These are phyloP conservation scores for Teratosphaeria zuluensis DNA, from an alignment of 2,329 filamentous ascomycete species.

Conservation along the genomic window DNA sequence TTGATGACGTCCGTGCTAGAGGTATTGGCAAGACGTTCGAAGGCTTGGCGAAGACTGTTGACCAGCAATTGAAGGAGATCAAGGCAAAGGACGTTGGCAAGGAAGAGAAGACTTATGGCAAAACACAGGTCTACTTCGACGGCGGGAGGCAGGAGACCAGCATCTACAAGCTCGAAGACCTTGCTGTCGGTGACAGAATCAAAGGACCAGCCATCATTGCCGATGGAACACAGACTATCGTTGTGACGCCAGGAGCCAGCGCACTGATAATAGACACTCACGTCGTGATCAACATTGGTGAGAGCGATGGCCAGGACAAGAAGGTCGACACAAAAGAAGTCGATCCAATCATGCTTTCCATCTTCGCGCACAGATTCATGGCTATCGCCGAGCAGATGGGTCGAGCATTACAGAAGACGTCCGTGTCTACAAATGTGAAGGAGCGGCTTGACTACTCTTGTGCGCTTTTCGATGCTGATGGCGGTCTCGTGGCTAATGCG, in stretches of 20 bases:
- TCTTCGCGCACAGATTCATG: conserved; percentile 79
- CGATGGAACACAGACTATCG: conserved; percentile 83
- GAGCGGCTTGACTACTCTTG: conserved; percentile 77
- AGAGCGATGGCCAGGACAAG: conserved; percentile 41
- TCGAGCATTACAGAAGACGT: conserved; percentile 66
- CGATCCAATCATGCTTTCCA: conserved; percentile 66
- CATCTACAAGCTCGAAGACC: conserved; percentile 69
- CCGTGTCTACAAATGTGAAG: conserved; percentile 71
- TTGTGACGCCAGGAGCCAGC: conserved; percentile 68
- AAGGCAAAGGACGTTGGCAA: conserved; percentile 48
- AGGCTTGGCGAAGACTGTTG: conserved; percentile 69
- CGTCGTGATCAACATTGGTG: conserved; percentile 75
- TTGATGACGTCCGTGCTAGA: conserved; percentile 80
- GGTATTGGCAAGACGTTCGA: conserved; percentile 85
- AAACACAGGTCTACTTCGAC: conserved; percentile 70
- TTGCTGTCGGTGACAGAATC: conserved; percentile 62
- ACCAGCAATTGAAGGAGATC: conserved; percentile 68
- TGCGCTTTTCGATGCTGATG: conserved; percentile 66
- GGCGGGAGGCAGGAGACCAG: conserved; percentile 68
- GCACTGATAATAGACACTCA: conserved; percentile 77
- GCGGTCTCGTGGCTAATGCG: conserved; percentile 66
- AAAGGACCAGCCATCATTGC: conserved; percentile 77
- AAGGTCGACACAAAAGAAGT: conserved; percentile 47
- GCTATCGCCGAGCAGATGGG: conserved; percentile 81
- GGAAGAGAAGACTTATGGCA: conserved; percentile 56